Percentiles rank a stretch among this genome's conserved stretches.
Conservation (phyloP, 306 rosid species). For the Prunus armeniaca region DNA sequence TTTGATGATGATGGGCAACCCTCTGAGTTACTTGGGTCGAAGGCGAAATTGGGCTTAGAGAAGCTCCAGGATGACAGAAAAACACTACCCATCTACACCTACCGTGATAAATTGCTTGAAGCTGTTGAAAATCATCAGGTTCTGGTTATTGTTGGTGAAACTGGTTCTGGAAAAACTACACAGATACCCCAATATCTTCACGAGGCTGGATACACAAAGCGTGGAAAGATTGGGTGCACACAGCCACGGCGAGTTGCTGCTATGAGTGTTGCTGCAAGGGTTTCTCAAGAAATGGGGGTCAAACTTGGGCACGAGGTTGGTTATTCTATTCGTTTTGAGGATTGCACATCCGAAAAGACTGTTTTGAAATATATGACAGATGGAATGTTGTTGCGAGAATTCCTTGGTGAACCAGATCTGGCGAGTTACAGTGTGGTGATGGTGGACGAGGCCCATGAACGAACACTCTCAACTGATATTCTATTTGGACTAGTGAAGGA, state of each 20-base stretch:
- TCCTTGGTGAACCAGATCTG: constrained; percentile 94
- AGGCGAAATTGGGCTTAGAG: constrained; percentile 65
- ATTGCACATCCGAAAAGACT: constrained; percentile 94
- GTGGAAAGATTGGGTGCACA: constrained; percentile 94
- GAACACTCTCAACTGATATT: constrained; percentile 96
- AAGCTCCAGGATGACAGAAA: constrained; percentile 90
- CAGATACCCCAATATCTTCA: constrained; percentile 99
- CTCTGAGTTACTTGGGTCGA: constrained; percentile 53
- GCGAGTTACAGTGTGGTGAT: constrained; percentile 93
- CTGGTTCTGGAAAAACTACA: constrained; percentile 97
- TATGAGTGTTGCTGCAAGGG: constrained; percentile 99
- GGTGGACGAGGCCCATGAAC: constrained; percentile 99
- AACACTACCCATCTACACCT: constrained; percentile 68
- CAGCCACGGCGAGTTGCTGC: constrained; percentile 99
- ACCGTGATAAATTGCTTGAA: constrained; percentile 75
- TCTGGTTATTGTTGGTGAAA: constrained; percentile 94
- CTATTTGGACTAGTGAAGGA: constrained; percentile 96
- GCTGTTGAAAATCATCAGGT: constrained; percentile 88
- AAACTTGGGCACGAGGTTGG: constrained; percentile 99
- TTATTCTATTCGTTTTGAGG: constrained; percentile 96
- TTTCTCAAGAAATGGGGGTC: constrained; percentile 95
- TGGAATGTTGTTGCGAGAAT: constrained; percentile 95
- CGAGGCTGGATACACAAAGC: constrained; percentile 92
- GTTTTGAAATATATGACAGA: constrained; percentile 93
- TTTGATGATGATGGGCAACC: constrained; percentile 44